Base-by-base conservation (phyloP, 371 early-diverging fungal species). In the Gilbertella persicaria region DNA sequence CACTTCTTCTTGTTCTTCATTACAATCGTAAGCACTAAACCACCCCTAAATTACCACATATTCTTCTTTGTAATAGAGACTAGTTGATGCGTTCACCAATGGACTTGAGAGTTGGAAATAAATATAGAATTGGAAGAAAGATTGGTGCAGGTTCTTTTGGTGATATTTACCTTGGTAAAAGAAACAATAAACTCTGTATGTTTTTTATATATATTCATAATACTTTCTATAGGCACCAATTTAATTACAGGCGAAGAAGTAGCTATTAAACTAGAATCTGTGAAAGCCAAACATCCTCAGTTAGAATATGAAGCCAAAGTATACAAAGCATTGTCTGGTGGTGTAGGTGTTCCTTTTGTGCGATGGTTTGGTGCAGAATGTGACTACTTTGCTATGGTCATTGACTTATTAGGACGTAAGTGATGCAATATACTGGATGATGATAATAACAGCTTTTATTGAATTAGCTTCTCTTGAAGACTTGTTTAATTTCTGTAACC, bases 121-220 rank as follows among this genome's bases (percentile, higher is more conserved):
- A 95, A 73, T 98, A 93, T 83, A 79, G 92, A 57, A 82, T 99
- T 58, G 94, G 95, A 42, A 85, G 94, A 49, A 98, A 98, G 82
- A 96, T 99, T 71, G 99, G 99, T 41, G 89, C 94, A 36, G 99
- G 99, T 54, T 94, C 96, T 20, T 99, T 99, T 87, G 99, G 99
- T 39, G 99, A 99, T 67, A 98, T 99, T 63, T 99, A 95, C 75
- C 87, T 97, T 45, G 96, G 95, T 90, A 81, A 65, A 72, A 40
- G 28, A 12, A 17, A n/a, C 6, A 33, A 45, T 21, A 47, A 35
- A 16, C 20, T 26, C 12, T 53, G 13, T 53, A 36, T 42, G 20
- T 44, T 29, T 13, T 9, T 20, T n/a, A 44, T 33, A 43, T 14
- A 40, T 24, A 30, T 7, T 24, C 23, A 46, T 19, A 50, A 37